Base-by-base conservation (phyloP, 75 land plant species). In the Larix kaempferi region DNA sequence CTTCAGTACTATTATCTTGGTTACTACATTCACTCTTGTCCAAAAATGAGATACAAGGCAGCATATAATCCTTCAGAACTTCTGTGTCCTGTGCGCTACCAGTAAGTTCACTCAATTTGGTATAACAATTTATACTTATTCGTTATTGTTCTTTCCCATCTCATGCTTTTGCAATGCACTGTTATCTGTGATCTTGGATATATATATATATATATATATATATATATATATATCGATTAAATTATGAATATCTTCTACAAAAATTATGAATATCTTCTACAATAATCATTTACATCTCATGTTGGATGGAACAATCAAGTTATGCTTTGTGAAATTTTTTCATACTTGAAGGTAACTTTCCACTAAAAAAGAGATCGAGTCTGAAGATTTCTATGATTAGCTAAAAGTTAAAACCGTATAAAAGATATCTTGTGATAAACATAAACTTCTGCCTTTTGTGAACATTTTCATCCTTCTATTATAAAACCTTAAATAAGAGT, bases 1-100 rank as follows among this genome's bases (percentile, higher is more conserved):
- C 86, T 97, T 26, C 83, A 95, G 71, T 94, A 91, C 73, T 97
- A 97, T 69, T 97, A 97, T 83, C 95, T 97, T 75, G 99, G 99
- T n/a, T 97, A 91, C 84, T 97, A 97, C 67, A 94, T 97, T 78
- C 98, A 97, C 61, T 88, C 95, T 27, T 97, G 99, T 82, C 85
- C 83, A 37, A 97, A 97, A 84, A 97, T 97, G 99, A 93, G 98
- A 79, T 97, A 97, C 79, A 97, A 97, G 81, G 99, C 95, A 66
- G 86, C 89, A 52, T 97, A 97, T 79, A 79, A 66, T 8, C 99
- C 99, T 74, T 92, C 99, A 33, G 99, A 97, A 82, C 94, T 97
- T 74, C 89, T 94, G 12, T 97, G 99, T 67, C 99, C 99, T 63
- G 84, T 89, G 74, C 91, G 84, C 71, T 94, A 90, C 79, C 81